Evolutionary conservation across 768 basidiomycete species (phyloP).

Genomic region (Boletellus sp.): DNA sequence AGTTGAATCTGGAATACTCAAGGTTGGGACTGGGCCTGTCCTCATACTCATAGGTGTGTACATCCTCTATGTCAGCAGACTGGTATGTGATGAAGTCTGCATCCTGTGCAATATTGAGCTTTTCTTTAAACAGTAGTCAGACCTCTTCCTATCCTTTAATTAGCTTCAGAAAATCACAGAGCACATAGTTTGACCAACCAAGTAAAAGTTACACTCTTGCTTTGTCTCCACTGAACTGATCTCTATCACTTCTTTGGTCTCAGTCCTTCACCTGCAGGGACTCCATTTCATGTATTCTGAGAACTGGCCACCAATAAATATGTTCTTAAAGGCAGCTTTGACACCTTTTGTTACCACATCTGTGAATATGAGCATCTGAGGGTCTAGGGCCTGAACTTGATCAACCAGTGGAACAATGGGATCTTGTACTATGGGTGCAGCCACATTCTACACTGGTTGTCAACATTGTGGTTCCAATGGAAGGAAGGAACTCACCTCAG

Average conservation of each 20-base stretch:
- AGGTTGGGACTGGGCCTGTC: neutral
- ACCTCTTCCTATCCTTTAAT: neutral
- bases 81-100: neutral
- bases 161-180: neutral
- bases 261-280: neutral
- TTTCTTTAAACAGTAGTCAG: slow-evolving; percentile 2
- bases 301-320: neutral
- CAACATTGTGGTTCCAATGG: too few relatives aligned
- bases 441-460: too few relatives aligned
- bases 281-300: neutral
- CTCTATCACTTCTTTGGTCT: neutral
- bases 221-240: neutral
- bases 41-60: neutral
- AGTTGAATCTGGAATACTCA: neutral
- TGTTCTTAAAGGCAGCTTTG: neutral
- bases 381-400: neutral
- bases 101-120: slow-evolving; percentile 1
- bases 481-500: neutral
- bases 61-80: neutral
- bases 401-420: neutral
- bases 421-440: neutral
- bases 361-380: neutral
- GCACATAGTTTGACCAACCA: neutral
- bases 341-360: neutral
- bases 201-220: neutral